Evolutionary conservation across 169 alveolate genomes (phyloP).

Genomic region (Cyclospora cayetanensis): DNA sequence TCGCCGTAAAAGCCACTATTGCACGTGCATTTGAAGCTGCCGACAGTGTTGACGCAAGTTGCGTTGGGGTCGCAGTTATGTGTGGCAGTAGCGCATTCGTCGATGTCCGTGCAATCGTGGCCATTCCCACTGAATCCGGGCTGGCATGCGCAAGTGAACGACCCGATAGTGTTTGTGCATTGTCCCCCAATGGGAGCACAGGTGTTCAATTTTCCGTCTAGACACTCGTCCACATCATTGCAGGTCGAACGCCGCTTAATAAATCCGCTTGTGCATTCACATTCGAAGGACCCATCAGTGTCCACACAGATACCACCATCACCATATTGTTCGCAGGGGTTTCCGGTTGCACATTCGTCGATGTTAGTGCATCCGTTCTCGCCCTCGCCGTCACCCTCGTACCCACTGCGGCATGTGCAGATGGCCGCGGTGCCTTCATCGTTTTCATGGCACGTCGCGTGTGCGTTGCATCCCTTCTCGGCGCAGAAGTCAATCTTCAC

Average conservation of each 20-base stretch:
- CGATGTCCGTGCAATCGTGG: conserved; percentile 72
- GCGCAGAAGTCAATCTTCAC: conserved; percentile 69
- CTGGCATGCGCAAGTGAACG: conserved; percentile 74
- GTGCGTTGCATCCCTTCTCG: conserved; percentile 45
- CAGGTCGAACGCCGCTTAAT: conserved; percentile 33
- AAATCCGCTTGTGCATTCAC: conserved; percentile 74
- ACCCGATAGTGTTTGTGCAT: conserved; percentile 77
- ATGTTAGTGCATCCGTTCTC: conserved; percentile 50
- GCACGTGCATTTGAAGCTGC: conserved; percentile 77
- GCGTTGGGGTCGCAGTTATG: conserved; percentile 72
- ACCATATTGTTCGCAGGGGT: not conserved
- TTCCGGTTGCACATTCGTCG: conserved; percentile 54
- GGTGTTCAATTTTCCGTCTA: conserved; percentile 57
- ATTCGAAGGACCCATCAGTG: conserved; percentile 73
- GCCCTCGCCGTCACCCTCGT: conserved; percentile 47
- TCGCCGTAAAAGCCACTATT: conserved; percentile 74
- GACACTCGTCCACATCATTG: conserved; percentile 76
- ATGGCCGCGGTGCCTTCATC: conserved; percentile 73
- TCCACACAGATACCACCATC: conserved; percentile 71
- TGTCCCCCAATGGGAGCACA: conserved; percentile 69
- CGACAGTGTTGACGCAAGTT: conserved; percentile 73
- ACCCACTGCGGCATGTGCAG: conserved; percentile 77
- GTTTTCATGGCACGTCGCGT: conserved; percentile 71
- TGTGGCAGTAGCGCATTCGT: conserved; percentile 70
- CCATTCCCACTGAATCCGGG: conserved; percentile 76